Evolutionary conservation across 176 grass and related monocot genomes (phyloP), one percentile per base, ranked within the genome.

Genomic region (Oryza rufipogon): DNA sequence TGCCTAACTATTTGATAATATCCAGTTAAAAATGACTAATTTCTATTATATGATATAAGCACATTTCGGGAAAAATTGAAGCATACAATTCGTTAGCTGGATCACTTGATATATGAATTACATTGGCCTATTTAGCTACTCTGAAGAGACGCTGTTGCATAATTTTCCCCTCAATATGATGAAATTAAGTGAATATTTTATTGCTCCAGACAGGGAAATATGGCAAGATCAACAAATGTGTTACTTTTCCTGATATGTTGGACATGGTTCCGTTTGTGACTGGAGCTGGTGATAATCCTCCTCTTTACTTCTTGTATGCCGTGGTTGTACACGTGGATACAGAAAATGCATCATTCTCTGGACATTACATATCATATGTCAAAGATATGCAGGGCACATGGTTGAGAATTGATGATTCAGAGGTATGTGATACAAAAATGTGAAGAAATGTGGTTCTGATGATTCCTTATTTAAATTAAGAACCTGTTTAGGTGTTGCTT

Each of bases 261-360:
- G 96, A 99, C 86, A 99, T 99, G 96, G 89, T 99, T 82, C 96
- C 96, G 77, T 99, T 94, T 77, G 93, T 99, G 71, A 94, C 93
- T 36, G 91, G 96, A 4, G 81, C 93, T 67, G 93, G 87, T 68
- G 96, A 99, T 70, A 95, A 87, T 5, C 96, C 96, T 61, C 96
- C 96, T 60, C 96, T 99, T 65, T 99, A 99, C 74, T 77, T 99
- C 77, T 76, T 99, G 86, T 99, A 99, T 73, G 96, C 90, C 9
- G 93, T 99, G 73, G 89, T 99, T 80, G 97, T 99, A 66, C 97
- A 99, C 70, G 85, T 96, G 84, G 97, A 96, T 77, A 99, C 88
- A 82, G 88, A 92, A 74, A 99, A 99, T 60, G 93, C 97, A 73
- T 99, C 97, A 81, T 99, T 96, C 74, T 93, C 93, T 47, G 97